Percentiles rank a stretch among this genome's conserved stretches.
Evolutionary conservation across 2,329 filamentous ascomycete genomes (phyloP).

Genomic region (Diplodia mutila): DNA sequence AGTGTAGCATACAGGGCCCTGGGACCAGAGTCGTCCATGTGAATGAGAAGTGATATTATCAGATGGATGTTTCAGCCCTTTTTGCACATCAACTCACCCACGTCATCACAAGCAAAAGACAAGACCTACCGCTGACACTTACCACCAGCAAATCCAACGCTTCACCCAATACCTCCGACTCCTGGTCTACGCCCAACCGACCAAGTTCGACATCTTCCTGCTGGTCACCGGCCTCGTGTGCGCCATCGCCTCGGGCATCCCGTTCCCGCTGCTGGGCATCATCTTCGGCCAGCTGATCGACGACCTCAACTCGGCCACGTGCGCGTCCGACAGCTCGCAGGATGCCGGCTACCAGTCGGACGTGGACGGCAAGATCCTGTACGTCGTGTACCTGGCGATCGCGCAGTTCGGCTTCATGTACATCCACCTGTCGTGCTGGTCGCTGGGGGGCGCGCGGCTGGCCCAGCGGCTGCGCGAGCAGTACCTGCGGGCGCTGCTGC

Average conservation of each 20-base stretch:
- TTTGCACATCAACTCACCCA: not conserved
- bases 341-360: conserved; percentile 44
- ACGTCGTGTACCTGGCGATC: conserved; percentile 66
- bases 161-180: conserved; percentile 33
- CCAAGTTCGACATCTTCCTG: conserved; percentile 1
- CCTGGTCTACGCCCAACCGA: conserved; percentile 1
- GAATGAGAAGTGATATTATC: not conserved
- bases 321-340: conserved; percentile 42
- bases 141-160: conserved; percentile 31
- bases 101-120: not conserved
- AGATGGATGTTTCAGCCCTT: not conserved
- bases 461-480: conserved; percentile 64
- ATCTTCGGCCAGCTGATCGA: conserved; percentile 68
- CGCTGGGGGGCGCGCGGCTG: conserved; percentile 64
- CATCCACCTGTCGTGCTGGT: conserved; percentile 66
- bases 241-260: conserved; percentile 63
- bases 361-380: conserved; percentile 62
- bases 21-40: not conserved
- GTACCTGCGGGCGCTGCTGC: conserved; percentile 62
- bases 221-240: conserved; percentile 44
- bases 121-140: not conserved
- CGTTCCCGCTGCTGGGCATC: conserved; percentile 66
- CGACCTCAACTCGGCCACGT: conserved; percentile 62
- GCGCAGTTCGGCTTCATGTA: conserved; percentile 68
- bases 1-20: not conserved